Evolutionary conservation across 2,329 filamentous ascomycete species (phyloP).

Genomic region (Cercospora beticola): DNA sequence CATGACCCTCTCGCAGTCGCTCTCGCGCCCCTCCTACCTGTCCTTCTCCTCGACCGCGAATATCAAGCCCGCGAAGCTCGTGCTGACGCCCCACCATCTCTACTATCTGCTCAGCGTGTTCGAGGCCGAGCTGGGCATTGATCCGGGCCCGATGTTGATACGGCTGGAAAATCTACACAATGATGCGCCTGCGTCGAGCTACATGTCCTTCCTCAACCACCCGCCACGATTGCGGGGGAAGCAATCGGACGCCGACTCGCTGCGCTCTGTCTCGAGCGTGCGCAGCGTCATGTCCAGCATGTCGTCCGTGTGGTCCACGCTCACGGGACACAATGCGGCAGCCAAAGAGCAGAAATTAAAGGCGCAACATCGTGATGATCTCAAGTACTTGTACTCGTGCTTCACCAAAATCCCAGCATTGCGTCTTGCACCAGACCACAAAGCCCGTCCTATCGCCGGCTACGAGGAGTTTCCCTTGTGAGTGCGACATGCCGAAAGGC

Average conservation of each 20-base stretch:
- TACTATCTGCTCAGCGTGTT: slow-evolving; percentile 96
- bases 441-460: slow-evolving; percentile 82
- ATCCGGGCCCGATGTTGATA: slow-evolving; percentile 93
- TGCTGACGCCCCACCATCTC: slow-evolving; percentile 90
- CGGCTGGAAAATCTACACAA: slow-evolving; percentile 92
- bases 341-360: slow-evolving; percentile 89
- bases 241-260: slow-evolving; percentile 80
- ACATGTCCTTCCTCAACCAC: slow-evolving; percentile 89
- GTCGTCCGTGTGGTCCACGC: slow-evolving; percentile 86
- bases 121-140: slow-evolving; percentile 77
- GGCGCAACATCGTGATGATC: slow-evolving; percentile 76
- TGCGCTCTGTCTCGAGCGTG: slow-evolving; percentile 94
- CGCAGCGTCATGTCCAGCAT: slow-evolving; percentile 97
- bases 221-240: slow-evolving; percentile 68
- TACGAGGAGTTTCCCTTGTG: slow-evolving; percentile 89
- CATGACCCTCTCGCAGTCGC: slow-evolving; percentile 72
- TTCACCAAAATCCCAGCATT: slow-evolving; percentile 98
- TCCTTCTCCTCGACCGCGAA: slow-evolving; percentile 75
- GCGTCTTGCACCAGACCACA: slow-evolving; percentile 86
- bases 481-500: slow-evolving; percentile 40
- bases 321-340: slow-evolving; percentile 77
- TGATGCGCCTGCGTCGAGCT: slow-evolving; percentile 80
- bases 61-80: slow-evolving; percentile 86
- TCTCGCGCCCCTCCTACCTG: slow-evolving; percentile 76
- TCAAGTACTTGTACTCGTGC: slow-evolving; percentile 95